These are phyloP conservation scores for Parathielavia hyrcaniae DNA, from an alignment of 495 filamentous ascomycete species.

Conservation along the genomic window DNA sequence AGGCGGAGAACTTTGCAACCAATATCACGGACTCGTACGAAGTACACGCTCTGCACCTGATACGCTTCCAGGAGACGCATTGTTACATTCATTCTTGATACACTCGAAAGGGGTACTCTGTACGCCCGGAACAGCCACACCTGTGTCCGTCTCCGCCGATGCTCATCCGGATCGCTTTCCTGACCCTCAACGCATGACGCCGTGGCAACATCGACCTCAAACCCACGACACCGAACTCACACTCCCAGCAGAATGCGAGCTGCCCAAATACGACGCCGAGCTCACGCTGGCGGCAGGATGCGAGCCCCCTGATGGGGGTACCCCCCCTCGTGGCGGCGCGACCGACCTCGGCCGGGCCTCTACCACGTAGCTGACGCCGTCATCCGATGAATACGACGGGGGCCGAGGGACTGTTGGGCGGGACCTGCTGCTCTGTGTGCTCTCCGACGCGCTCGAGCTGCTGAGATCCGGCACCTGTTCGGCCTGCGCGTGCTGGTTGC, in stretches of 20 bases:
- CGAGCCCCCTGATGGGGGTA: constrained; percentile 8
- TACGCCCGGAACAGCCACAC: no score
- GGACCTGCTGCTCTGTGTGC: constrained; percentile 1
- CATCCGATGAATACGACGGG: constrained; percentile 65
- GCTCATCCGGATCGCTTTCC: no score
- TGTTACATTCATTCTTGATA: no score
- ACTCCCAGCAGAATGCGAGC: constrained; percentile 39
- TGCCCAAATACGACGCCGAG: constrained; percentile 23
- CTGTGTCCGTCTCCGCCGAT: no score
- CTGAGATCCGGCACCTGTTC: constrained; percentile 16
- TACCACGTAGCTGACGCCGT: constrained; percentile 63
- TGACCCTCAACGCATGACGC: no score
- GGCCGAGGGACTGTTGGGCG: constrained; percentile 43
- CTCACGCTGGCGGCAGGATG: constrained; percentile 43
- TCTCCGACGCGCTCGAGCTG: background rate
- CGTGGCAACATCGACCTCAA: constrained; percentile 6
- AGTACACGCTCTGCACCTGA: no score
- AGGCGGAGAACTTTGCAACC: no score
- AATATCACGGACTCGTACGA: no score
- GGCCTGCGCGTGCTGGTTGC: constrained; percentile 41
- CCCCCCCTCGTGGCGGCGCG: constrained; percentile 34
- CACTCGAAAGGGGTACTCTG: no score
- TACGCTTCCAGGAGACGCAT: no score
- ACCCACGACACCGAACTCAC: constrained; percentile 26
- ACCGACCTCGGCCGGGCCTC: constrained; percentile 53